Evolutionary conservation across 306 rosid genomes (phyloP).

Genomic region (Nissolia schottii): DNA sequence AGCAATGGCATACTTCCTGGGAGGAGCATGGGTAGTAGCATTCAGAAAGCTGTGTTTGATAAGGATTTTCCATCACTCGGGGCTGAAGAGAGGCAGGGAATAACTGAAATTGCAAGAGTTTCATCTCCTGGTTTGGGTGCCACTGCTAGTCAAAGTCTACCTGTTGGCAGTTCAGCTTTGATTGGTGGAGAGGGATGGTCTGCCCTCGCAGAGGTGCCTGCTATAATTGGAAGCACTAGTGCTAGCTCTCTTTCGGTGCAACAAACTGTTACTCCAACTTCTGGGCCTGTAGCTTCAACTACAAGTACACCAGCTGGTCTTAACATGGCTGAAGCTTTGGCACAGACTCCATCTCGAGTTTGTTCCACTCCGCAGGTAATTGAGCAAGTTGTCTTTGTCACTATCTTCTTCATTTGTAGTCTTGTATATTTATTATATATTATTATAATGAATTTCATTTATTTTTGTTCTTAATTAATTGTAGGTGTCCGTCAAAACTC

Average conservation of each 20-base stretch:
- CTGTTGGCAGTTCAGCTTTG: conserved; percentile 73
- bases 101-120: conserved; percentile 72
- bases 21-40: conserved; percentile 43
- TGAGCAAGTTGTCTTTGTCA: conserved; percentile 12
- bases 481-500: conserved; percentile 77
- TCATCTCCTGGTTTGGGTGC: conserved; percentile 79
- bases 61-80: conserved; percentile 98
- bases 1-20: conserved; percentile 65
- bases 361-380: conserved; percentile 75
- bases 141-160: conserved; percentile 69
- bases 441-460: neutral
- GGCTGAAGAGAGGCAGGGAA: conserved; percentile 74
- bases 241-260: conserved; percentile 57
- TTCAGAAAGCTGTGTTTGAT: conserved; percentile 80
- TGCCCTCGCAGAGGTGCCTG: conserved; percentile 85
- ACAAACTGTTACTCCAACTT: conserved; percentile 46
- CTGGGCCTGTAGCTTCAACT: conserved; percentile 46
- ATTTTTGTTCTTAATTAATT: conserved; percentile 4
- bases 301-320: conserved; percentile 62
- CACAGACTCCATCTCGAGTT: conserved; percentile 78
- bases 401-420: neutral
- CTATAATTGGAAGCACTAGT: conserved; percentile 58
- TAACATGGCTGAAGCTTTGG: conserved; percentile 97
- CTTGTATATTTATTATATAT: neutral
- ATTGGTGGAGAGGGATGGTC: conserved; percentile 98